Conservation (phyloP, 2,329 filamentous ascomycete species). For the Phaeosphaeriaceae sp. region DNA sequence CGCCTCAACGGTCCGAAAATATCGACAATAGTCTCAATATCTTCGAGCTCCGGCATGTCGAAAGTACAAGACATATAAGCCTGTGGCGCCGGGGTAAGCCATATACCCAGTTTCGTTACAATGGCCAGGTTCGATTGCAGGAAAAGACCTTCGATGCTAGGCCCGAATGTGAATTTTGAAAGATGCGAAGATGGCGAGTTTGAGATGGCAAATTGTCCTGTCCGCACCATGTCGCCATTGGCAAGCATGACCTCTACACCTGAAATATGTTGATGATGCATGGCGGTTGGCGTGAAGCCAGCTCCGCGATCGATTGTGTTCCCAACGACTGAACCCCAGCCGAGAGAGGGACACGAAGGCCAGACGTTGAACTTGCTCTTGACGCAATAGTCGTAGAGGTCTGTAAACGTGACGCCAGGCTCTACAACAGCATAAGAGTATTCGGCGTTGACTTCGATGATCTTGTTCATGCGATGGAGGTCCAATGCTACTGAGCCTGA, state of each 20-base stretch:
- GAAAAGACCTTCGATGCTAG: constrained; percentile 55
- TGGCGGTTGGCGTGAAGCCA: constrained; percentile 50
- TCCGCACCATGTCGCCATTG: constrained; percentile 41
- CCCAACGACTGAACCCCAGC: constrained; percentile 45
- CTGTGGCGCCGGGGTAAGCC: constrained; percentile 47
- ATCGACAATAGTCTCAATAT: constrained; percentile 55
- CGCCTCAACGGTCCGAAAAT: constrained; percentile 54
- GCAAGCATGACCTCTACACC: constrained; percentile 49
- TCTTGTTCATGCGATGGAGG: constrained; percentile 51
- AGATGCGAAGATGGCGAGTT: constrained; percentile 50
- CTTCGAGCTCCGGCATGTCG: constrained; percentile 55
- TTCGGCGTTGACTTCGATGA: constrained; percentile 54
- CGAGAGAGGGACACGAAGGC: constrained; percentile 42
- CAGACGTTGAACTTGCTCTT: constrained; percentile 40
- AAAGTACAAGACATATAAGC: constrained; percentile 58
- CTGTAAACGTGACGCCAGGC: constrained; percentile 36
- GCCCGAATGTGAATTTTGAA: constrained; percentile 48
- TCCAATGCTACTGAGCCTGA: constrained; percentile 46
- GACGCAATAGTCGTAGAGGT: constrained; percentile 42
- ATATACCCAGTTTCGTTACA: constrained; percentile 51
- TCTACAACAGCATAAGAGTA: constrained; percentile 57
- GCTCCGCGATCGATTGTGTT: constrained; percentile 52
- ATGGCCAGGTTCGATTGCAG: constrained; percentile 61
- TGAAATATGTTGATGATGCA: constrained; percentile 47
- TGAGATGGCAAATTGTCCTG: constrained; percentile 51